Base-by-base conservation (phyloP, 208 protist species). In the Trypanosomatidae sp. region DNA sequence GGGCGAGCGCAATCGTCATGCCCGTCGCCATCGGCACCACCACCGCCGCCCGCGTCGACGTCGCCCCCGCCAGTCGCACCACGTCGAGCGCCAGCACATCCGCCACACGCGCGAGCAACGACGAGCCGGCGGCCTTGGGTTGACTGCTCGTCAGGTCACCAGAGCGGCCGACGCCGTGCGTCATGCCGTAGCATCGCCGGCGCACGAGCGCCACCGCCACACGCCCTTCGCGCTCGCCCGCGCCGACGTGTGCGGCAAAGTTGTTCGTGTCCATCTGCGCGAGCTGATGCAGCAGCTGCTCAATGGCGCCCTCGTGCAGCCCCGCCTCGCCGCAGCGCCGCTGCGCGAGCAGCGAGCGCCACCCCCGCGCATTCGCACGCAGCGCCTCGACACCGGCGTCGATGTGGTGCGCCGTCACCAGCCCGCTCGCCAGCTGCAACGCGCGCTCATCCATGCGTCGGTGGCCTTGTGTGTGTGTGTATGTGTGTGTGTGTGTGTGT, bases 101-200 rank as follows among this genome's bases (percentile, higher is more conserved):
- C 19, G 81, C 87, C 5, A 99, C 40, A 33, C 77, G 56, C 45
- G 84, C 73, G 19, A 99, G 22, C 3, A 98, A 56, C 21, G 92
- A 97, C 5, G 92, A 97, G 0, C 97, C 97, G 1, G 95, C 95
- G 4, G 97, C 97, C 61, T 99, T 99, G 5, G 97, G 97, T 69
- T 99, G 97, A 27, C 91, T 76, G 23, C 77, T 90, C 4, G 61
- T 67, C 18, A 98, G 48, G 60, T 98, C 94, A 19, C 96, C 97
- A 20, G 73, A 95, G 13, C 97, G 77, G 23, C 96, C 96, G 22
- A 98, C 88, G 27, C 96, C 96, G 63, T 99, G 97, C 15, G 71
- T 53, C 30, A 99, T 47, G 43, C 65, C 24, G 56, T 77, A 97
- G 56, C 96, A 66, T 4, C 96, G 76, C 11, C 45, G 33, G 16